phyloP scores from a whole-genome alignment of 2,329 filamentous ascomycete genomes.

The Nemania abortiva region DNA sequence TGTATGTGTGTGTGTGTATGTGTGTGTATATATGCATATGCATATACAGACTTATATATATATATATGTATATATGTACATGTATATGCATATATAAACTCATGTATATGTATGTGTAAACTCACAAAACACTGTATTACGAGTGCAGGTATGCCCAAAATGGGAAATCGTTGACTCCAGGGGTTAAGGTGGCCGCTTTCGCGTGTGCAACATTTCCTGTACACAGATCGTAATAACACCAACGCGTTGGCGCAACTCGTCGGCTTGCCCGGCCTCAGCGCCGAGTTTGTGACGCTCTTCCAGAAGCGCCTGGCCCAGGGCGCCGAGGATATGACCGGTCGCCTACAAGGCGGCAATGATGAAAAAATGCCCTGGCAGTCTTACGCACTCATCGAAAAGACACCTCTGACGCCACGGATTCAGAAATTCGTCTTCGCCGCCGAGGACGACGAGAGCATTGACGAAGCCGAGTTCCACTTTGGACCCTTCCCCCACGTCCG shows the following conservation, averaged over 20 bases:
- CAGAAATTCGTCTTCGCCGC: constrained; percentile 65
- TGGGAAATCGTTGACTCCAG: no score
- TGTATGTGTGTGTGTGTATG: no score
- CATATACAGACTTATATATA: no score
- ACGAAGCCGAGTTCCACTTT: constrained; percentile 52
- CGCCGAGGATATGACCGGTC: constrained; percentile 49
- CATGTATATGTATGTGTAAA: no score
- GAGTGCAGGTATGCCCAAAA: no score
- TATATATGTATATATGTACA: no score
- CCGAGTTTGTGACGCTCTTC: constrained; percentile 61
- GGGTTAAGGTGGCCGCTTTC: constrained; percentile 67
- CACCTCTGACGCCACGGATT: constrained; percentile 62
- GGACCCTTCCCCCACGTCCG: constrained; percentile 65
- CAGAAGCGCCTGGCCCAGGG: constrained; percentile 62
- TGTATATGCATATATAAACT: no score
- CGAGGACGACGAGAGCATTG: constrained; percentile 51
- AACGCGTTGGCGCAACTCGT: constrained; percentile 64
- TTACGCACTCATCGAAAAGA: constrained; percentile 63
- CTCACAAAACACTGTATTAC: no score
- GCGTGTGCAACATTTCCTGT: constrained; percentile 70
- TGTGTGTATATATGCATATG: no score
- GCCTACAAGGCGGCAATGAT: constrained; percentile 43
- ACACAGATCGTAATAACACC: constrained; percentile 63
- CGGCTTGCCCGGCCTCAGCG: constrained; percentile 61
- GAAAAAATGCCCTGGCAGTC: constrained; percentile 56